Evolutionary conservation across 2,329 filamentous ascomycete genomes (phyloP).

Genomic region (Apiospora pterosperma): DNA sequence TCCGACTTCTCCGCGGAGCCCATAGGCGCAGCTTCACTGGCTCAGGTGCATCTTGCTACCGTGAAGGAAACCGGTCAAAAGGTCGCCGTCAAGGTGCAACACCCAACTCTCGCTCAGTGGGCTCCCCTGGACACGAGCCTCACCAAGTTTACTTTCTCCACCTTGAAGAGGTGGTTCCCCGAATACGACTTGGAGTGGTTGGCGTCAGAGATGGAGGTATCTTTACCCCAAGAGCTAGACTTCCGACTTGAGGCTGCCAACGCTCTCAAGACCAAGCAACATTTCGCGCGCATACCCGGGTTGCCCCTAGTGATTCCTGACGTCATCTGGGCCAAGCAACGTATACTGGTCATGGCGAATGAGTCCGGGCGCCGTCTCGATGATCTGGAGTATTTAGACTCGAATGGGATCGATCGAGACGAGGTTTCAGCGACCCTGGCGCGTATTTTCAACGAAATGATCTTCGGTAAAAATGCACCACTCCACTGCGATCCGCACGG

Average conservation of each 20-base stretch:
- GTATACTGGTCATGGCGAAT: slow-evolving; percentile 94
- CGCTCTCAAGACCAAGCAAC: slow-evolving; percentile 71
- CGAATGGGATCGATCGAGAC: slow-evolving; percentile 84
- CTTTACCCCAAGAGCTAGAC: slow-evolving; percentile 86
- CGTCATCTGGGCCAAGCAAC: slow-evolving; percentile 83
- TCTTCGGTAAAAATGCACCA: slow-evolving; percentile 84
- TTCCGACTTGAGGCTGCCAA: slow-evolving; percentile 85
- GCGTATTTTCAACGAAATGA: slow-evolving; percentile 98
- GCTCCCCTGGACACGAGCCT: slow-evolving; percentile 81
- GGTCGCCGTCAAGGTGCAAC: slow-evolving; percentile 96
- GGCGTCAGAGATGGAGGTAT: slow-evolving; percentile 86
- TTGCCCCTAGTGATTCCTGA: slow-evolving; percentile 85
- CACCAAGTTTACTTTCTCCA: slow-evolving; percentile 85
- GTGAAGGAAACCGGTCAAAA: slow-evolving; percentile 77
- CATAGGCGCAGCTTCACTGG: slow-evolving; percentile 89
- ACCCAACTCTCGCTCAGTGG: slow-evolving; percentile 87
- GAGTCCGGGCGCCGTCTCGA: slow-evolving; percentile 84
- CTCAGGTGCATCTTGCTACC: slow-evolving; percentile 88
- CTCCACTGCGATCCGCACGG: slow-evolving; percentile 97
- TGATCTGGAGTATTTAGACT: slow-evolving; percentile 82
- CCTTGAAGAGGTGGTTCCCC: slow-evolving; percentile 88
- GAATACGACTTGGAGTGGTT: slow-evolving; percentile 98
- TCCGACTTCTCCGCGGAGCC: slow-evolving; percentile 76
- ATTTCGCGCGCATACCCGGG: slow-evolving; percentile 72
- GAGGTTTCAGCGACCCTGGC: slow-evolving; percentile 91